These are phyloP conservation scores for Caulochytrium protostelioides DNA, from an alignment of 371 early-diverging fungal species.

Conservation along the genomic window DNA sequence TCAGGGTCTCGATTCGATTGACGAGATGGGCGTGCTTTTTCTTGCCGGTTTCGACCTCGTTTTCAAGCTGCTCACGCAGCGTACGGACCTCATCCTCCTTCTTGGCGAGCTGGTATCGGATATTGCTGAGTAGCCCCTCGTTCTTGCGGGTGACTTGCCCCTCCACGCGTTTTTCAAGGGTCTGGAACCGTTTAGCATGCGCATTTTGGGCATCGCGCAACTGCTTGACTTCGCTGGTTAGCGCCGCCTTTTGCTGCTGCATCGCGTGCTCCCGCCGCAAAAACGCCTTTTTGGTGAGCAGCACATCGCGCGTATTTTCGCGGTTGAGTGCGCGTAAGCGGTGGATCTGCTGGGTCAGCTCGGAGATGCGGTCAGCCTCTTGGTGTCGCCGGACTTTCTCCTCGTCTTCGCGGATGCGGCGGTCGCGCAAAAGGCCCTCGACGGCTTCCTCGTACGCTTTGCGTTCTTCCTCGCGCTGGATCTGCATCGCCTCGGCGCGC, in stretches of 20 bases:
- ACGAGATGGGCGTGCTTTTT: conserved; percentile 8
- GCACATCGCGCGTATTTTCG: conserved; percentile 27
- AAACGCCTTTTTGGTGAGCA: conserved; percentile 14
- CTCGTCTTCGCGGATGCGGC: conserved; percentile 11
- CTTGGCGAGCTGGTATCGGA: conserved; percentile 9
- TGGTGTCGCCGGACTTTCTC: conserved; percentile 12
- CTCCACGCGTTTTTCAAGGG: conserved; percentile 9
- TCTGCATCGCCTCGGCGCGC: no score
- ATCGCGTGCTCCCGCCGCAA: conserved; percentile 16
- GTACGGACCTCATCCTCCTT: conserved; percentile 12
- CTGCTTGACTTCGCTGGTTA: conserved; percentile 7
- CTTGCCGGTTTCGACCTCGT: neutral
- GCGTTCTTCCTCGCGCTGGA: neutral
- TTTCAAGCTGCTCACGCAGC: conserved; percentile 5
- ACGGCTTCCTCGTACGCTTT: conserved; percentile 14
- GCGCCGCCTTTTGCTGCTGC: conserved; percentile 1
- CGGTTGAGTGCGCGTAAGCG: conserved; percentile 15
- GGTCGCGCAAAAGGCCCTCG: conserved; percentile 13
- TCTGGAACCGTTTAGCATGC: neutral
- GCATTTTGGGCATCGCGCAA: conserved; percentile 15
- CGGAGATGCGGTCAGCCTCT: conserved; percentile 12
- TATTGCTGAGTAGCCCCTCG: conserved; percentile 10
- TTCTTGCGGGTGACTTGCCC: conserved; percentile 8
- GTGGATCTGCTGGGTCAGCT: conserved; percentile 8
- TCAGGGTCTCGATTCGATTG: conserved; percentile 5